Conservation (phyloP, 371 early-diverging fungal genomes). For the Rhizomucor pusillus region DNA sequence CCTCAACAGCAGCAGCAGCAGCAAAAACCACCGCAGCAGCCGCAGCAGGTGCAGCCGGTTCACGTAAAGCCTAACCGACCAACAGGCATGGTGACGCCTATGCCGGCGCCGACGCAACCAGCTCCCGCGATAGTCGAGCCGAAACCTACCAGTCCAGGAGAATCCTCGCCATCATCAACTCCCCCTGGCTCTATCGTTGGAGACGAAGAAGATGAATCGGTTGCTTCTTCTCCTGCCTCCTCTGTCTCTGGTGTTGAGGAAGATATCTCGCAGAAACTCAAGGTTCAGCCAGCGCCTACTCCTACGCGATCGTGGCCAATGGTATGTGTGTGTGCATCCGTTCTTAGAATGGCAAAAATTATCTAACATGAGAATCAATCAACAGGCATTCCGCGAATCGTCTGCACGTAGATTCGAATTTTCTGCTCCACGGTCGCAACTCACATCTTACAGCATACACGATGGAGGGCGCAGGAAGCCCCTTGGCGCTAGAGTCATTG, state of each 20-base stretch:
- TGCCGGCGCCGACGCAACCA: background rate
- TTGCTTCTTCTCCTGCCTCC: conserved; percentile 5
- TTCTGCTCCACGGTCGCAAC: conserved; percentile 15
- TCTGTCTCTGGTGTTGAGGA: conserved; percentile 6
- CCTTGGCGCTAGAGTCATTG: conserved; percentile 14
- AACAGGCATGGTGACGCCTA: background rate
- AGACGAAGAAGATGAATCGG: conserved; percentile 8
- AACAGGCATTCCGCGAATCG: conserved; percentile 10
- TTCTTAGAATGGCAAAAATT: background rate
- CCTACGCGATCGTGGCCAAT: conserved; percentile 17
- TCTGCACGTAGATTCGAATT: conserved; percentile 11
- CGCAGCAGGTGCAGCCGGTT: conserved; percentile 2
- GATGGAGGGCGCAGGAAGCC: conserved; percentile 16
- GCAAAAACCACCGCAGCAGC: conserved; percentile 8
- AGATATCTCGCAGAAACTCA: conserved; percentile 1
- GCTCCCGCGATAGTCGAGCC: conserved; percentile 3
- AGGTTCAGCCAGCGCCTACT: conserved; percentile 7
- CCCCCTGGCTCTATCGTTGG: conserved; percentile 1
- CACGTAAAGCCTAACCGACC: background rate
- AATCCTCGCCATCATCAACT: conserved; percentile 2
- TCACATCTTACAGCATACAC: conserved; percentile 7
- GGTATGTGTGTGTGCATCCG: too few species aligned
- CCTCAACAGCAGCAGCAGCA: conserved; percentile 11
- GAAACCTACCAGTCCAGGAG: conserved; percentile 8
- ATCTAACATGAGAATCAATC: background rate